Base-by-base conservation (phyloP, 2,329 filamentous ascomycete species). In the Albifimbria verrucaria region DNA sequence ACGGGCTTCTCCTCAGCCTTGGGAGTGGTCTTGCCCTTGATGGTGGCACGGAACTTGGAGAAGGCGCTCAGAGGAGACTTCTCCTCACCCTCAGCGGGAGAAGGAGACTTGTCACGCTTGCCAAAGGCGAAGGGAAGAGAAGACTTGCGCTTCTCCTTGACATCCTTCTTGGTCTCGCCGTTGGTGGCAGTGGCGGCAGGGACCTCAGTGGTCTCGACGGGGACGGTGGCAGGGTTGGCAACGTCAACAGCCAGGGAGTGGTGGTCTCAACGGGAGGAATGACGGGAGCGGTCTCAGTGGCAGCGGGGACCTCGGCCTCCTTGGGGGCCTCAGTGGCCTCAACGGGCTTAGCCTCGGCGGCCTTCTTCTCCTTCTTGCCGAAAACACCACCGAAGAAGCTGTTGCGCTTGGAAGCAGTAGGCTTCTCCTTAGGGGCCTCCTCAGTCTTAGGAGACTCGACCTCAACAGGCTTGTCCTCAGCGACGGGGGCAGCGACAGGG, bases 91-190 rank as follows among this genome's bases (percentile, higher is more conserved):
- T 84, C 79, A 59, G 86, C 86, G 1, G 80, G 80, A 32, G 74
- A 65, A 45, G 75, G 69, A 32, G 72, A 72, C 73, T 82, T 81
- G 71, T 88, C 86, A 80, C 93, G 93, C 82, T 90, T 88, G 64
- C 90, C 85, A 66, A 85, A 86, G 64, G 84, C 85, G 74, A 95
- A 95, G 48, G 80, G 80, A 9, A 84, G 72, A 65, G 92, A 87
- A 60, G 90, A 94, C 73, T 86, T 85, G 72, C 91, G 89, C 89
- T 95, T 96, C 73, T 83, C 80, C 85, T 90, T 92, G 62, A 79
- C 69, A 57, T 83, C 81, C 73, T 84, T 83, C 71, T 83, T 83
- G 52, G 74, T 60, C 73, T 86, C 83, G 55, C 76, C 76, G 58
- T 77, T 77, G 53, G 74, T 68, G 23, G 72, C 61, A 28, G 65